A percentile compares a stretch with the other conserved stretches of the same genome.
Evolutionary conservation across 805 yeast species (phyloP).

Genomic region (Blastobotrys robertii): DNA sequence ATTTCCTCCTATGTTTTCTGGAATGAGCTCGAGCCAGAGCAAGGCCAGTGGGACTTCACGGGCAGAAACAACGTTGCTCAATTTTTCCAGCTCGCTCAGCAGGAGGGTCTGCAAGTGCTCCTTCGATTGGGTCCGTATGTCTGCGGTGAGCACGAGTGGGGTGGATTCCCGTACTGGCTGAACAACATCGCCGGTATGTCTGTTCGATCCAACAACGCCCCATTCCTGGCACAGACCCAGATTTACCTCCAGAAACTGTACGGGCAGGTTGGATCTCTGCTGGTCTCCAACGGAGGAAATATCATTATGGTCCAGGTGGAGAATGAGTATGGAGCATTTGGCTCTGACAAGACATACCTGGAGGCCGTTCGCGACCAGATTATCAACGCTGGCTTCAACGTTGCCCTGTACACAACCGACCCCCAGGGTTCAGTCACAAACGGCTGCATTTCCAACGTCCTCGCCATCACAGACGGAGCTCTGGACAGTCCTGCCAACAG

Average conservation of each 20-base stretch:
- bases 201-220: constrained; percentile 1
- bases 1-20: constrained; percentile 1
- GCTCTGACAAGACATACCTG: constrained; percentile 1
- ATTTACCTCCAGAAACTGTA: constrained; percentile 1
- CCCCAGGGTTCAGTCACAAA: not conserved
- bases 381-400: constrained; percentile 2
- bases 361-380: not conserved
- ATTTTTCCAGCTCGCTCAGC: constrained; percentile 4
- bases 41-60: constrained; percentile 1
- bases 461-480: constrained; percentile 1
- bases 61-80: constrained; percentile 1
- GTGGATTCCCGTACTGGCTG: constrained; percentile 5
- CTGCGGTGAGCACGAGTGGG: constrained; percentile 6
- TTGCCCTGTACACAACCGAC: constrained; percentile 5
- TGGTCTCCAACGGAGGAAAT: constrained; percentile 3
- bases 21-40: constrained; percentile 2
- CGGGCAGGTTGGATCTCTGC: not conserved
- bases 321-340: constrained; percentile 2
- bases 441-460: constrained; percentile 1
- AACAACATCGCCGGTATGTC: constrained; percentile 1
- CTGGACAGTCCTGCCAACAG: not conserved
- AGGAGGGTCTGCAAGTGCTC: constrained; percentile 2
- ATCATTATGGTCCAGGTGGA: constrained; percentile 5
- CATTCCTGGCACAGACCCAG: not conserved
- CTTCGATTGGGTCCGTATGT: constrained; percentile 4